A percentile compares a stretch with the other conserved stretches of the same genome.
These are phyloP conservation scores for Fusarium buxicola DNA, from an alignment of 2,329 filamentous ascomycete species.

Conservation along the genomic window DNA sequence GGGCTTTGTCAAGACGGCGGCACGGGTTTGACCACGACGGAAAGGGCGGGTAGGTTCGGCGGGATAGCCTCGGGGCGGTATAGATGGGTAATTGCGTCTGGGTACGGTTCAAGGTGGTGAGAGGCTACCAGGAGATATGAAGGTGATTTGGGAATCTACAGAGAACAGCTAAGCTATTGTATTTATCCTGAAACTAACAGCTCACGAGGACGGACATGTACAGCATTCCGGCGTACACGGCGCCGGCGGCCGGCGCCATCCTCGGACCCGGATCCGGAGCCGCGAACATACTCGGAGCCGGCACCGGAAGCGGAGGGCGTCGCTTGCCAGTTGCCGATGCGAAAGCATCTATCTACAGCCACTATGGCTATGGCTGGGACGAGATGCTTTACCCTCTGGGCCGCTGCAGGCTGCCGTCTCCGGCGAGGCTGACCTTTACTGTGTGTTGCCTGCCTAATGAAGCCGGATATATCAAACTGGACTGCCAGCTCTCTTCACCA, in stretches of 20 bases:
- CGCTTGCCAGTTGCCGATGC: too few species aligned
- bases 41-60: conserved; percentile 3
- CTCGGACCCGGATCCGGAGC: conserved; percentile 32
- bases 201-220: conserved; percentile 20
- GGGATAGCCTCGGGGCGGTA: conserved; percentile 1
- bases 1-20: conserved; percentile 12
- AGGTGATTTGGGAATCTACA: neutral
- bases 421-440: too few species aligned
- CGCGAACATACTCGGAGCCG: conserved; percentile 21
- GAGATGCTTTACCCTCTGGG: too few species aligned
- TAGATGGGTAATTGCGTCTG: conserved; percentile 4
- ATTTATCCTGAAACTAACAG: neutral
- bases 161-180: neutral
- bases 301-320: conserved; percentile 18
- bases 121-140: neutral
- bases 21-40: conserved; percentile 8
- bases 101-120: conserved; percentile 25
- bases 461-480: neutral
- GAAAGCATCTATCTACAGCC: too few species aligned
- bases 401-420: too few species aligned
- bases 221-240: conserved; percentile 45
- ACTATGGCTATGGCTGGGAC: too few species aligned
- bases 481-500: neutral
- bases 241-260: conserved; percentile 42
- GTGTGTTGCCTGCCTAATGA: too few species aligned